Evolutionary conservation across 345 rosid species (phyloP), one percentile per base, ranked within the genome.

Genomic region (Citrus trifoliata): DNA sequence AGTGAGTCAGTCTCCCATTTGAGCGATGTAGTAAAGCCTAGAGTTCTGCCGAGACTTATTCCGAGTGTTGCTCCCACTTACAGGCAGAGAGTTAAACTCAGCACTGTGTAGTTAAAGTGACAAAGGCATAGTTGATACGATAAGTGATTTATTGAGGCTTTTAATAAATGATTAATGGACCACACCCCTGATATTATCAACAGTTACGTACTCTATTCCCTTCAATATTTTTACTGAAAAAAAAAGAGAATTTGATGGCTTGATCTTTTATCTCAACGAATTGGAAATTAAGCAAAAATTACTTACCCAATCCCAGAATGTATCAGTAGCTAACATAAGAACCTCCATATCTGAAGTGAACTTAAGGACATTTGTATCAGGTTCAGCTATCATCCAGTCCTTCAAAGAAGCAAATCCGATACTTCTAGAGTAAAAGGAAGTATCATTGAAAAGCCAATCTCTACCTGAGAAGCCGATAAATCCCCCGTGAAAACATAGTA

Each of bases 401-500:
- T 93, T 95, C 68, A 95, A 75, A 82, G 89, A 90, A 90, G 97
- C 90, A 85, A 93, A 95, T 48, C 97, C 95, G 22, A 95, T 91
- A 82, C 93, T 91, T 90, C 94, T 84, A 7, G 95, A 89, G 51
- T 10, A 75, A 93, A 84, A 9, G 93, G 78, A 46, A 91, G 93
- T 79, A 84, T 68, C 1, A 12, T 42, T 42, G 51, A 42, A 42
- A 42, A 42, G 16, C 51, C 51, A 42, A 42, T 42, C 51, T 42
- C 51, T 42, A 0, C 51, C 51, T 3, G 51, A 42, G 51, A 42
- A 42, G 48, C 98, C 96, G 16, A 93, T 91, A 73, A 78, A 89
- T 70, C 98, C 98, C 67, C 93, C 96, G 92, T 92, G 75, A 42
- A 10, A 78, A 53, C 63, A 40, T 40, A 59, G 19, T 12, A 33